Percentiles rank a stretch among this genome's conserved stretches.
Evolutionary conservation across 1,139 yeast species (phyloP).

Genomic region (Yamadazyma diospyri): DNA sequence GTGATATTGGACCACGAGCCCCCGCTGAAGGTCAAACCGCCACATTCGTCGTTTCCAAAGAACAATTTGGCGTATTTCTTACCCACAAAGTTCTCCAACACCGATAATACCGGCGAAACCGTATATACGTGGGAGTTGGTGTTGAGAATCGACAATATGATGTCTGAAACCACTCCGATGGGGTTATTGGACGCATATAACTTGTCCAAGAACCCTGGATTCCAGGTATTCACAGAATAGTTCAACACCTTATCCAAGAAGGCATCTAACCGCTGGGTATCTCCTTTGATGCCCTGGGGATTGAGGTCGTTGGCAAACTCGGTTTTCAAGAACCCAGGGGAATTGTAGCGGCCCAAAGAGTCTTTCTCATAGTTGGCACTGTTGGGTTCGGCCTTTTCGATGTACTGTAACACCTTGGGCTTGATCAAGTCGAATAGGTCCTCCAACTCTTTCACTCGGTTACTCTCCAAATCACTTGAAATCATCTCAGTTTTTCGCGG

Average conservation of each 20-base stretch:
- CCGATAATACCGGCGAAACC: constrained; percentile 77
- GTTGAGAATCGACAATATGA: constrained; percentile 66
- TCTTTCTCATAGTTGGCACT: constrained; percentile 22
- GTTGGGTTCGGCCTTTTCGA: constrained; percentile 32
- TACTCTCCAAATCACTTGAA: constrained; percentile 23
- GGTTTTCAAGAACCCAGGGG: constrained; percentile 31
- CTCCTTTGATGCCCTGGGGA: constrained; percentile 18
- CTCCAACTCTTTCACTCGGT: constrained; percentile 39
- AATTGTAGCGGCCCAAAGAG: constrained; percentile 39
- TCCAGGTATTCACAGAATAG: constrained; percentile 83
- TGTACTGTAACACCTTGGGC: constrained; percentile 36
- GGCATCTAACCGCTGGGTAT: constrained; percentile 30
- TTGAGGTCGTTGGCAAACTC: constrained; percentile 18
- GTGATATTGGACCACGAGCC: constrained; percentile 88
- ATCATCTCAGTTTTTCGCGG: constrained; percentile 6
- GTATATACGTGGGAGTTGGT: constrained; percentile 86
- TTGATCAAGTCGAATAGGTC: constrained; percentile 28
- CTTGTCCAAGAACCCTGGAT: constrained; percentile 81
- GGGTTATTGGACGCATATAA: constrained; percentile 83
- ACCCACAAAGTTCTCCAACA: constrained; percentile 69
- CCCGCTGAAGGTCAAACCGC: constrained; percentile 84
- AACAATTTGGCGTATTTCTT: constrained; percentile 66
- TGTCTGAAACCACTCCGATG: constrained; percentile 73
- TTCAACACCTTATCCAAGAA: constrained; percentile 58
- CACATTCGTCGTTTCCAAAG: constrained; percentile 51